Evolutionary conservation across 2,329 filamentous ascomycete genomes (phyloP), one percentile per base, ranked within the genome.

Genomic region (Fusarium mangiferae): DNA sequence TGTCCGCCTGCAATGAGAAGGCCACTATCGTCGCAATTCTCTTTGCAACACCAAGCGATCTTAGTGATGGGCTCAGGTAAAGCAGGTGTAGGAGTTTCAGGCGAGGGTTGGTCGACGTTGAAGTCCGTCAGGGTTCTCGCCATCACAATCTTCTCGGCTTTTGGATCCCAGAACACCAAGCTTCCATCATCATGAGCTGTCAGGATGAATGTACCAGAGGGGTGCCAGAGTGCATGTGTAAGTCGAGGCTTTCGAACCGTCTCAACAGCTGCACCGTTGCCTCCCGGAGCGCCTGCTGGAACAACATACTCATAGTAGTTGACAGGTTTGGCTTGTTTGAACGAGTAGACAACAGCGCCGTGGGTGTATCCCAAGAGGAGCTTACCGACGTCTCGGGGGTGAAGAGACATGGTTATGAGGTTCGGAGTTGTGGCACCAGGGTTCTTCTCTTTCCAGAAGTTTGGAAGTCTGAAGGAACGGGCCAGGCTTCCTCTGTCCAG

Each of bases 31-130:
- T 99, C 96, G 1, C 95, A 93, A 78, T 98, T 97, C 68, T 92
- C 88, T 81, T 98, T 98, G 65, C 94, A 96, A 83, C 96, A 99
- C 96, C 96, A 99, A 3, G 91, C 89, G 63, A 98, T 90, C 71
- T 91, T 91, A 69, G 90, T 90, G 68, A 96, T 93, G 1, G 94
- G 94, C 62, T 94, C 92, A 70, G 93, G 92, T 20, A 92, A 83
- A 22, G 87, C 87, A 46, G 91, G 85, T 2, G 86, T 86, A 3
- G 86, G 87, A 7, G 87, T 83, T 2, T 84, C 77, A 20, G 86
- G 81, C 1, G 87, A 87, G 6, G 92, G 91, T 71, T 92, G 89
- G 75, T 98, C 89, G 62, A 98, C 86, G 76, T 94, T 89, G 8
- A 89, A 89, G 64, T 94, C 90, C 62, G 92, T 90, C 38, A 98